These are phyloP conservation scores for Secale cereale DNA, from an alignment of 176 grass and related monocot genomes.

Conservation along the genomic window DNA sequence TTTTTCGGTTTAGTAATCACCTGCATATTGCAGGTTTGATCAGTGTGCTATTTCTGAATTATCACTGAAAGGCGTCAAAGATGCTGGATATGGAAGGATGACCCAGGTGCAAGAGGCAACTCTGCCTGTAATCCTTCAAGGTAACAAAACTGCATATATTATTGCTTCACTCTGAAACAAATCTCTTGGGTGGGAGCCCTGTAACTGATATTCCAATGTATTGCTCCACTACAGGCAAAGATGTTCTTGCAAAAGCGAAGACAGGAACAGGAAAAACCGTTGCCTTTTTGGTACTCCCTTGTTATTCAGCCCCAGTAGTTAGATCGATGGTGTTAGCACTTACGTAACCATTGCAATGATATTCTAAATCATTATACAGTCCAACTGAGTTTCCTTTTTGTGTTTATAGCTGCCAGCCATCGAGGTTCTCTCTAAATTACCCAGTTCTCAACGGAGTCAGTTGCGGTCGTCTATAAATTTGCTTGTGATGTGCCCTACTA, in stretches of 20 bases:
- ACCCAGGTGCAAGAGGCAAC: slow-evolving; percentile 72
- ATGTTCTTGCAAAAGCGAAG: slow-evolving; percentile 99
- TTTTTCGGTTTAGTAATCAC: background rate
- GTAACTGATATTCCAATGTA: background rate
- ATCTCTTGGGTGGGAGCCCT: background rate
- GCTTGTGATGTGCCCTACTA: slow-evolving; percentile 79
- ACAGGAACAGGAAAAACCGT: slow-evolving; percentile 98
- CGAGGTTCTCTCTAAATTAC: slow-evolving; percentile 74
- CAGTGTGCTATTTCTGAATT: slow-evolving; percentile 56
- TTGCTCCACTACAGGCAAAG: slow-evolving; percentile 57
- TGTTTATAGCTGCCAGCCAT: slow-evolving; percentile 83
- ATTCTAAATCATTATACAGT: slow-evolving; percentile 2
- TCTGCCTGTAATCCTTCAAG: slow-evolving; percentile 66
- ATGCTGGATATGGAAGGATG: slow-evolving; percentile 83
- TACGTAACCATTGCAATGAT: slow-evolving; percentile 16
- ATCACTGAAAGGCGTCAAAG: slow-evolving; percentile 52
- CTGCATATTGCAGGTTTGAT: slow-evolving; percentile 54
- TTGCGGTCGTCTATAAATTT: slow-evolving; percentile 71
- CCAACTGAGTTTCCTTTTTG: slow-evolving; percentile 26
- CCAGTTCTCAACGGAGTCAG: slow-evolving; percentile 25
- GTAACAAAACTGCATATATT: slow-evolving; percentile 22
- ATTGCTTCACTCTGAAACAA: background rate
- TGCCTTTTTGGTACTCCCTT: slow-evolving; percentile 85
- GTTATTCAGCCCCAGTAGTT: slow-evolving; percentile 6
- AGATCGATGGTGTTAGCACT: slow-evolving; percentile 13